Conservation (phyloP, 129 eudicot genomes). For the Pseudognaphalium luteoalbum region DNA sequence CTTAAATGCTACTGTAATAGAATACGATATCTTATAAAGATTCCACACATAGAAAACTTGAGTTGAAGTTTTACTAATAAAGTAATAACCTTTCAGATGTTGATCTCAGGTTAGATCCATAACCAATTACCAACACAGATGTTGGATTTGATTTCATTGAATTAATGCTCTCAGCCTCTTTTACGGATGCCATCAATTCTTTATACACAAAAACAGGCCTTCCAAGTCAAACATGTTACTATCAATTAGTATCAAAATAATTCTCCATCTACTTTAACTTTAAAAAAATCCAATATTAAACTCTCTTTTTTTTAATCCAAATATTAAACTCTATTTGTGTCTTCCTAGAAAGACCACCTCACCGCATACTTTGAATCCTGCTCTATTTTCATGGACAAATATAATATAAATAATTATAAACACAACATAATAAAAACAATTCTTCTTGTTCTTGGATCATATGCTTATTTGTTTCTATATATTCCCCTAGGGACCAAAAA, state of each 20-base stretch:
- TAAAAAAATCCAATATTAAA: neutral
- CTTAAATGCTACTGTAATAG: neutral
- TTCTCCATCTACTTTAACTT: neutral
- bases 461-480: constrained; percentile 30
- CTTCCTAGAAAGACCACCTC: constrained; percentile 23
- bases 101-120: neutral
- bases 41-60: neutral
- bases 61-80: no score
- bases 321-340: constrained; percentile 11
- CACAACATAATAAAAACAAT: constrained; percentile 8
- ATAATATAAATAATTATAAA: neutral
- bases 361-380: constrained; percentile 29
- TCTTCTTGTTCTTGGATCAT: constrained; percentile 36
- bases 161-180: neutral
- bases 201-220: neutral
- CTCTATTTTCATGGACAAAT: constrained; percentile 4
- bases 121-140: neutral
- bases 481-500: constrained; percentile 28
- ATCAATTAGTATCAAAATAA: neutral
- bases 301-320: constrained; percentile 1
- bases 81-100: neutral
- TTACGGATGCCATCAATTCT: neutral
- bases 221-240: neutral
- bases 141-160: no score
- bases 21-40: neutral